Conservation (phyloP, 2,329 filamentous ascomycete genomes). For the Fusarium nematophilum region DNA sequence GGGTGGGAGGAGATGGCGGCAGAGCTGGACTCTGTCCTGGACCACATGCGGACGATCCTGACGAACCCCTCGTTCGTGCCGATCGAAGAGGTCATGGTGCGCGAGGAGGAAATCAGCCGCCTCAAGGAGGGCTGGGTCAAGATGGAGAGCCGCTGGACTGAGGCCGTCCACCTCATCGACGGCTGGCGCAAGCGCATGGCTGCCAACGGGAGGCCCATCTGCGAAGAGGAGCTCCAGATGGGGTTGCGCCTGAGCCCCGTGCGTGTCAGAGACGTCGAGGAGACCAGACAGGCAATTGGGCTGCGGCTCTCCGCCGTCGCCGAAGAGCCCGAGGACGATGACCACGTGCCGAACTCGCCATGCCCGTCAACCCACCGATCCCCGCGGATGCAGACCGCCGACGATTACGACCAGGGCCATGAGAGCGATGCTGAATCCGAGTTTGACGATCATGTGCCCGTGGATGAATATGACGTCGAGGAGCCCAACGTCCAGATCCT, state of each 20-base stretch:
- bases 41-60: slow-evolving; percentile 83
- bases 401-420: slow-evolving; percentile 40
- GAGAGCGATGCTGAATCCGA: slow-evolving; percentile 55
- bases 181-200: slow-evolving; percentile 89
- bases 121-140: slow-evolving; percentile 89
- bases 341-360: slow-evolving; percentile 41
- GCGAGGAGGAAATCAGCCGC: slow-evolving; percentile 89
- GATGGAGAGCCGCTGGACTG: slow-evolving; percentile 91
- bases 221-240: slow-evolving; percentile 74
- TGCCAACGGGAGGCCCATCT: slow-evolving; percentile 74
- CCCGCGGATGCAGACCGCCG: slow-evolving; percentile 23
- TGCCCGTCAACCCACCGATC: slow-evolving; percentile 40
- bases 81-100: slow-evolving; percentile 91
- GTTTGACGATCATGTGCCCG: slow-evolving; percentile 58
- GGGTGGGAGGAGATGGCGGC: slow-evolving; percentile 73
- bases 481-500: slow-evolving; percentile 60
- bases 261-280: slow-evolving; percentile 63
- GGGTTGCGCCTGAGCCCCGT: slow-evolving; percentile 73
- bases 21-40: slow-evolving; percentile 81
- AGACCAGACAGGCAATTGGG: slow-evolving; percentile 54
- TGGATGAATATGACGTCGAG: slow-evolving; percentile 56
- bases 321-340: slow-evolving; percentile 57
- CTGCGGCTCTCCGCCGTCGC: slow-evolving; percentile 59
- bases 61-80: slow-evolving; percentile 98
- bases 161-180: slow-evolving; percentile 91